Conservation (phyloP, 495 filamentous ascomycete species). For the Parathielavia appendiculata region DNA sequence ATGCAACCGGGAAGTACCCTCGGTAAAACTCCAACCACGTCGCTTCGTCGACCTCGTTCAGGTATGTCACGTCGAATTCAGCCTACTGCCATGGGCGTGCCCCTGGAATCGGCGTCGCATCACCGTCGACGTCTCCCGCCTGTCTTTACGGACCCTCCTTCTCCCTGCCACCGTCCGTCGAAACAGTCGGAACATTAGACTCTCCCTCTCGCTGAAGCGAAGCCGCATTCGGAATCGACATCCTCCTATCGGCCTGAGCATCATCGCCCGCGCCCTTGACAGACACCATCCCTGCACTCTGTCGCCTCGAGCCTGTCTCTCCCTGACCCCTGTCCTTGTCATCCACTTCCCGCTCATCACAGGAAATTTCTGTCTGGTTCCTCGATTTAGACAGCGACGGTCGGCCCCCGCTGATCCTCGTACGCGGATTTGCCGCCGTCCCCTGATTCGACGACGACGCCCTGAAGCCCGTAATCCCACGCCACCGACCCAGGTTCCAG, state of each 20-base stretch:
- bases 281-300: not conserved
- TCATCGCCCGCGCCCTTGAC: not conserved
- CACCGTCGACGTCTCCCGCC: not conserved
- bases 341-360: not conserved
- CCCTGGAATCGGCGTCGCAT: not conserved
- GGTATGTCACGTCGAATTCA: not conserved
- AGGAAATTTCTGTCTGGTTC: not conserved
- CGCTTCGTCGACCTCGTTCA: too few relatives aligned
- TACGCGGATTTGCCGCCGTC: constrained; percentile 1
- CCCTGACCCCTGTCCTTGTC: not conserved
- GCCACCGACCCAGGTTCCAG: constrained; percentile 45
- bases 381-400: constrained; percentile 12
- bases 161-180: not conserved
- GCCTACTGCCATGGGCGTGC: not conserved
- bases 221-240: constrained; percentile 15
- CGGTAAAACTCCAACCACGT: not conserved
- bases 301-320: not conserved
- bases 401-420: constrained; percentile 18
- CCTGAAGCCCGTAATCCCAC: constrained; percentile 33
- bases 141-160: not conserved
- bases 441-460: constrained; percentile 6
- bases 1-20: not conserved
- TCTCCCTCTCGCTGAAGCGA: constrained; percentile 14
- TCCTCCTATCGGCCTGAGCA: constrained; percentile 19
- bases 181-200: not conserved